Base-by-base conservation (phyloP, 139 green algal genomes). In the Chlamydomonas schloesseri region DNA sequence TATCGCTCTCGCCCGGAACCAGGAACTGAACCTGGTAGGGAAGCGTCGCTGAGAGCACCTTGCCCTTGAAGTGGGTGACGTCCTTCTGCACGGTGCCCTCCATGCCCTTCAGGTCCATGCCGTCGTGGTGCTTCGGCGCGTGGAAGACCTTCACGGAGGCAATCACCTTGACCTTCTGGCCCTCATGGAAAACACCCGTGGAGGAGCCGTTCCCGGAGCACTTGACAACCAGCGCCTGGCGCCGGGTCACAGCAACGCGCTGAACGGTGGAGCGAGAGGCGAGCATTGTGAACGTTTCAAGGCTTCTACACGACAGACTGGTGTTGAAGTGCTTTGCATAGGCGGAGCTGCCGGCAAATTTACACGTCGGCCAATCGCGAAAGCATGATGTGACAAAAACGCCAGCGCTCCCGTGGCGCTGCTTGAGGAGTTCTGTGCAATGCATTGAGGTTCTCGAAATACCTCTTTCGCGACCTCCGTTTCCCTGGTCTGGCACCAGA, bases 51-150 rank as follows among this genome's bases (percentile, higher is more conserved):
- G 93, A 96, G 57, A 97, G 65, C 9, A 88, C 62, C 71, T 94
- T 92, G 58, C 94, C 95, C 87, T 97, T 95, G 86, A 87, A 95
- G 4, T 93, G 36, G 0, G 88, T 84, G 1, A 89, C 92, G 33
- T 96, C 87, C 53, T 90, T 89, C 17, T 87, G 15, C 2, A 97
- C 71, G 3, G 68, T 83, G 10, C 95, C 95, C 57, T 94, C 90
- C 90, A 93, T 92, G n/a, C 94, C 94, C 26, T 96, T 81, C 21
- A 97, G 85, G 36, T 93, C 77, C 2, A 97, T 50, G 1, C 94
- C 94, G 11, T 92, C 50, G 6, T 89, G 84, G 31, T 91, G 90
- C 71, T 94, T 93, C 15, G 87, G 88, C 13, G 92, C 91, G 70
- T 94, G 91, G 73, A 82, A 95, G 21, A 96, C 85, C 62, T 91